Conservation (phyloP, 805 yeast genomes). For the Cyberlindnera misumaiensis region DNA sequence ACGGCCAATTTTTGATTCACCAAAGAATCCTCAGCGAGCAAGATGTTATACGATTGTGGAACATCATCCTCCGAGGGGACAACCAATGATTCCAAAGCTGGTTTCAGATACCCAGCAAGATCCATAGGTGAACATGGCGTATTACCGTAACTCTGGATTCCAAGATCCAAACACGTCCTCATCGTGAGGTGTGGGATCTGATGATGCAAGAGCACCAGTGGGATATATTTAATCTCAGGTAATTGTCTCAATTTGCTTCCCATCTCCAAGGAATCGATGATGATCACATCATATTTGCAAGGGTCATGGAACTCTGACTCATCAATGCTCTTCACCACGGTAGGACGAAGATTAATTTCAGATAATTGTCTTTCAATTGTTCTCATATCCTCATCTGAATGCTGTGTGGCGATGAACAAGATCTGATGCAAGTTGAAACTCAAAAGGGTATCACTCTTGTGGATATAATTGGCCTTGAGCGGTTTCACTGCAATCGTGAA, state of each 20-base stretch:
- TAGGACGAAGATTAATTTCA: slow-evolving; percentile 55
- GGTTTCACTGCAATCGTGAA: slow-evolving; percentile 78
- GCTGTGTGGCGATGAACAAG: slow-evolving; percentile 62
- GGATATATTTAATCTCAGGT: slow-evolving; percentile 78
- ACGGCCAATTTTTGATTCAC: slow-evolving; percentile 87
- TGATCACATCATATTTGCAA: slow-evolving; percentile 72
- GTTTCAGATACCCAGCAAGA: slow-evolving; percentile 74
- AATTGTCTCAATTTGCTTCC: slow-evolving; percentile 62
- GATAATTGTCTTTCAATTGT: slow-evolving; percentile 44
- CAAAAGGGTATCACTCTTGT: slow-evolving; percentile 59
- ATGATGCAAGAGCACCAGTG: slow-evolving; percentile 72
- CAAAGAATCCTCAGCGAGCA: slow-evolving; percentile 81
- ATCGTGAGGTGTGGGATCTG: slow-evolving; percentile 71
- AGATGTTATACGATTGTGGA: slow-evolving; percentile 61
- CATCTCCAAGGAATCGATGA: slow-evolving; percentile 72
- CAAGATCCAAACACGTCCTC: slow-evolving; percentile 77
- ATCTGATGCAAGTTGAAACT: slow-evolving; percentile 71
- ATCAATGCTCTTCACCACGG: slow-evolving; percentile 39
- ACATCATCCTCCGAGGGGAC: slow-evolving; percentile 78
- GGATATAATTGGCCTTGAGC: slow-evolving; percentile 50
- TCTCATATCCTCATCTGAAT: slow-evolving; percentile 40
- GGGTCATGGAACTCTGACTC: slow-evolving; percentile 46
- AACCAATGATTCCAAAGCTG: slow-evolving; percentile 78
- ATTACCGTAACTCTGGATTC: slow-evolving; percentile 82
- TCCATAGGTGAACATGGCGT: slow-evolving; percentile 81